Conservation (phyloP, 495 filamentous ascomycete species). For the Hyphodiscus hymeniophilus region DNA sequence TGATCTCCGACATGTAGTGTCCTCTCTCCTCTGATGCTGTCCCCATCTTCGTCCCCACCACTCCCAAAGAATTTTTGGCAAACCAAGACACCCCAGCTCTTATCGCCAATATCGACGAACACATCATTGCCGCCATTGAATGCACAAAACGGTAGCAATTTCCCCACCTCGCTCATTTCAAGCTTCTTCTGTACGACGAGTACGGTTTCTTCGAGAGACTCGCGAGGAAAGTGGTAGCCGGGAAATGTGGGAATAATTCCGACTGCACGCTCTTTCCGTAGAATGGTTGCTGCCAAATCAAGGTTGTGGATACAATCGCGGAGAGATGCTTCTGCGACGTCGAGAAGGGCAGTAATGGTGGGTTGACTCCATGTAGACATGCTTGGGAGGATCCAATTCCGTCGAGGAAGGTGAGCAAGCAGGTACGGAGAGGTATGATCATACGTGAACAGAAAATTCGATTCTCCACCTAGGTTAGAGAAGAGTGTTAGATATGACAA, state of each 20-base stretch:
- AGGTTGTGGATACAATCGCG: slow-evolving; percentile 70
- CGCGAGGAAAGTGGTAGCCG: slow-evolving; percentile 63
- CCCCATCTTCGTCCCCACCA: neutral
- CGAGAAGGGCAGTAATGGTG: slow-evolving; percentile 69
- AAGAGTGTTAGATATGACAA: neutral
- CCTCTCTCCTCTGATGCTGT: slow-evolving; percentile 36
- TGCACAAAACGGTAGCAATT: slow-evolving; percentile 83
- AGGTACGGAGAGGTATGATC: slow-evolving; percentile 43
- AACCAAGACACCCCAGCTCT: slow-evolving; percentile 85
- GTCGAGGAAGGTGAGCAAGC: slow-evolving; percentile 53
- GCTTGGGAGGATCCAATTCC: slow-evolving; percentile 74
- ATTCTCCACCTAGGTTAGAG: slow-evolving; percentile 40
- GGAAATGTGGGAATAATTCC: slow-evolving; percentile 65
- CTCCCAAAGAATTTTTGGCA: slow-evolving; percentile 84
- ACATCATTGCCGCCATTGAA: slow-evolving; percentile 98
- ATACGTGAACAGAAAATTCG: slow-evolving; percentile 82
- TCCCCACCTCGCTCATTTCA: slow-evolving; percentile 64
- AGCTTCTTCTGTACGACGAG: slow-evolving; percentile 87
- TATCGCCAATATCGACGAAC: slow-evolving; percentile 98
- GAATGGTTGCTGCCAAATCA: slow-evolving; percentile 62
- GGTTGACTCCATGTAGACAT: slow-evolving; percentile 80
- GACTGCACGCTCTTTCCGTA: slow-evolving; percentile 90
- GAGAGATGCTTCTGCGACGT: slow-evolving; percentile 78
- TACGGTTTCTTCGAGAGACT: slow-evolving; percentile 92
- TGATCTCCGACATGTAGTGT: slow-evolving; percentile 91